A percentile compares a stretch with the other conserved stretches of the same genome.
Evolutionary conservation across 2,329 filamentous ascomycete genomes (phyloP).

Genomic region (Epichloe gansuensis): DNA sequence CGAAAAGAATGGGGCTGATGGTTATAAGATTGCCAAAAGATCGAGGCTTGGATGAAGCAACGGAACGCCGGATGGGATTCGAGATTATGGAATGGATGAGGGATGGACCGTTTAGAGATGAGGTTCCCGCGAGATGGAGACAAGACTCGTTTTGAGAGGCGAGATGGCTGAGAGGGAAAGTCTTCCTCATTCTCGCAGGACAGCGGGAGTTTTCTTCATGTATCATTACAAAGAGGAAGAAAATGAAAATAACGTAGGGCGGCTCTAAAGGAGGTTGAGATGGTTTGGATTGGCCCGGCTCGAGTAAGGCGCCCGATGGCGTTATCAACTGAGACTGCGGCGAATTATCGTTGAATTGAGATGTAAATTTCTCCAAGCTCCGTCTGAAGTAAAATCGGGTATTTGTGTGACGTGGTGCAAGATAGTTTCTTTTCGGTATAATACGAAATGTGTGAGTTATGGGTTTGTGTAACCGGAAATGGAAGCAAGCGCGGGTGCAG

Average conservation of each 20-base stretch:
- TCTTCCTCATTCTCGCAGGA: no score
- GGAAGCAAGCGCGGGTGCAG: neutral
- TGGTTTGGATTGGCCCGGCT: no score
- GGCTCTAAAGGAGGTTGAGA: no score
- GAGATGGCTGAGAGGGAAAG: neutral
- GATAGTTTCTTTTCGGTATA: neutral
- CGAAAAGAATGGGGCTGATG: conserved; percentile 37
- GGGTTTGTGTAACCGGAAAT: neutral
- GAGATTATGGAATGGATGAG: conserved; percentile 76
- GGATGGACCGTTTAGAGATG: conserved; percentile 28
- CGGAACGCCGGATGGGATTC: conserved; percentile 64
- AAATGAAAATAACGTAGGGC: no score
- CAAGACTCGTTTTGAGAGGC: conserved; percentile 2
- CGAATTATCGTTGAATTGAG: no score
- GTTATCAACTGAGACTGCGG: no score
- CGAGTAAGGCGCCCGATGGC: no score
- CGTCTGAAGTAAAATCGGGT: no score
- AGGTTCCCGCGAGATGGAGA: conserved; percentile 11
- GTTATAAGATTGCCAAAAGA: conserved; percentile 35
- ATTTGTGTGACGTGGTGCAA: no score
- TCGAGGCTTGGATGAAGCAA: conserved; percentile 49
- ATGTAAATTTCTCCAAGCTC: neutral
- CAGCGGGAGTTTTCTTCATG: no score
- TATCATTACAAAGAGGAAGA: no score
- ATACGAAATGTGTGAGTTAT: neutral